A percentile compares a stretch with the other conserved stretches of the same genome.
These are phyloP conservation scores for Drechslerella coelobrocha DNA, from an alignment of 2,329 filamentous ascomycete species.

Conservation along the genomic window DNA sequence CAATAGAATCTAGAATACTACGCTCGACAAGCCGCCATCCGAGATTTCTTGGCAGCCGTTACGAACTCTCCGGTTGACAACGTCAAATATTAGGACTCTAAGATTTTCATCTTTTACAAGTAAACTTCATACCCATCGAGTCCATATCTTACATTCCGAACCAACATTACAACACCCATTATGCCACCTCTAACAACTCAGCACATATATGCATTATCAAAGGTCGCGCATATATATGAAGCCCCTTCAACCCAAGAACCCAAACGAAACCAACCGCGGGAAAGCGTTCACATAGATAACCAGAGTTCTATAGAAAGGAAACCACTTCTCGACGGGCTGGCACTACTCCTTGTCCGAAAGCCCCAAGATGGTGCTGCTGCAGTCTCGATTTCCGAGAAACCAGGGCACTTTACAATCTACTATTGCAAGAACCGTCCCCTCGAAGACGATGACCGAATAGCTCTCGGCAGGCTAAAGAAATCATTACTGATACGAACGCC, in stretches of 20 bases:
- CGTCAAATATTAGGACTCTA: too few relatives aligned
- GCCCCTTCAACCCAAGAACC: constrained; percentile 9
- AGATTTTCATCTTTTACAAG: too few relatives aligned
- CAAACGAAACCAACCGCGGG: neutral
- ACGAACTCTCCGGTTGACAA: too few relatives aligned
- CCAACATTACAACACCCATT: neutral
- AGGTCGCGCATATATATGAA: neutral
- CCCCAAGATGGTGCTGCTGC: constrained; percentile 1
- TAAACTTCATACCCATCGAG: too few relatives aligned
- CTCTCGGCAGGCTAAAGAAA: constrained; percentile 4
- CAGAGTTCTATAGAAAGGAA: neutral
- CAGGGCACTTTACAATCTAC: constrained; percentile 3
- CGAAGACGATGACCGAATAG: neutral
- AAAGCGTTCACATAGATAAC: neutral
- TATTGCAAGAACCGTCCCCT: constrained; percentile 5
- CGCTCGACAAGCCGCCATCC: too few relatives aligned
- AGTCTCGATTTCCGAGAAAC: constrained; percentile 5
- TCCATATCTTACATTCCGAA: too few relatives aligned
- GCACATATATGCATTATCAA: constrained; percentile 22
- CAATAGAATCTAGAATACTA: too few relatives aligned
- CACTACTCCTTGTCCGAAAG: constrained; percentile 1
- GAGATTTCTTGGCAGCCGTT: too few relatives aligned
- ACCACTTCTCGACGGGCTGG: constrained; percentile 12
- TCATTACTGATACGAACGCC: neutral
- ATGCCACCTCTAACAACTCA: constrained; percentile 12